Base-by-base conservation (phyloP, 169 alveolate genomes). In the Fabrea salina region DNA sequence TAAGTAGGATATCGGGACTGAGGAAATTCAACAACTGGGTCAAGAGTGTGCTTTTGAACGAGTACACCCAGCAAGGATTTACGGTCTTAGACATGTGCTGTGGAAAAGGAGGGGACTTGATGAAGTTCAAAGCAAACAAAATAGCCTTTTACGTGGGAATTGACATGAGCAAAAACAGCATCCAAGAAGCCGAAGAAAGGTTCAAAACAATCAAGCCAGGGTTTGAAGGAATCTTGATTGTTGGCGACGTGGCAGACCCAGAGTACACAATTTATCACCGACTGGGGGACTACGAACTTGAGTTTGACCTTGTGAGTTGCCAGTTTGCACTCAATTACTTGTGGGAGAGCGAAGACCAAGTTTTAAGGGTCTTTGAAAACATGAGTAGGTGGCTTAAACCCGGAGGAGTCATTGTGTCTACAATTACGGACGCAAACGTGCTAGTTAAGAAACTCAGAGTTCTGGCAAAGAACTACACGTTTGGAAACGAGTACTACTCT, bases 31-130 rank as follows among this genome's bases (percentile, higher is more conserved):
- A 91, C 66, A 91, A 91, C 84, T 91, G 86, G 82, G 81, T 86
- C 3, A 91, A 91, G 74, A 70, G 86, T 16, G 77, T 86, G 1
- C 79, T 85, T 53, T 84, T 91, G 13, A 79, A 91, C 57, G 72
- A 85, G 64, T 86, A 80, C 78, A 57, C 82, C 13, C 61, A 71
- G 16, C 35, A 22, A 59, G 70, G 80, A 40, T 84, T 80, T 32
- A 68, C 90, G 0, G 89, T 91, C 4, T 68, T 91, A 32, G 96
- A 91, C 41, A 57, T 89, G 40, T 86, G 94, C 54, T 86, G 93
- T 68, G 96, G 96, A 3, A 91, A 83, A 59, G 96, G 96, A 40
- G 96, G 96, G 58, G 96, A 91, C 67, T 67, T 91, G 47, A 58
- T 56, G 39, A 91, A 88, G 80, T 91, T 88, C 86, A 67, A 78